Conservation (phyloP, 305 asterid species). For the Rubia occidens region DNA sequence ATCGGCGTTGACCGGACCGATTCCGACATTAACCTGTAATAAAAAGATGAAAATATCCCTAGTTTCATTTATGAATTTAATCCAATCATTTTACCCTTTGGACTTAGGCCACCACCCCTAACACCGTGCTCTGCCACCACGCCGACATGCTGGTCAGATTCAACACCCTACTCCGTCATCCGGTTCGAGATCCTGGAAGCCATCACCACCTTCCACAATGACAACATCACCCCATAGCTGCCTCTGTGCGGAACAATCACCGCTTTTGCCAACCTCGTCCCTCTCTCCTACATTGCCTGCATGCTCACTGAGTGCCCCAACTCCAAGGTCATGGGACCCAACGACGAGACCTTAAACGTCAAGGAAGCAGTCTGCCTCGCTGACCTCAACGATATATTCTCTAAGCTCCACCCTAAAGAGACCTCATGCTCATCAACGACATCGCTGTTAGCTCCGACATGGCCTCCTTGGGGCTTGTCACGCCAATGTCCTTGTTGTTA, state of each 20-base stretch:
- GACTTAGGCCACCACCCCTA: too few species aligned
- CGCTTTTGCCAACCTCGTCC: slow-evolving; percentile 83
- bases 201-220: slow-evolving; percentile 58
- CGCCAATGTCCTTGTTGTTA: too few species aligned
- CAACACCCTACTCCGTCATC: slow-evolving; percentile 85
- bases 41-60: too few species aligned
- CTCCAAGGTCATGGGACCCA: slow-evolving; percentile 62
- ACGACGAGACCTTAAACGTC: slow-evolving; percentile 39
- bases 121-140: slow-evolving; percentile 60
- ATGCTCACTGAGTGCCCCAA: slow-evolving; percentile 71
- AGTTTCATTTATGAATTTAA: too few species aligned
- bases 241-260: slow-evolving; percentile 91
- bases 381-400: slow-evolving; percentile 47
- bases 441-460: too few species aligned
- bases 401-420: too few species aligned
- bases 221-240: slow-evolving; percentile 57
- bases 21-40: too few species aligned
- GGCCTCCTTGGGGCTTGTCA: too few species aligned
- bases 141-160: slow-evolving; percentile 88
- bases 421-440: too few species aligned
- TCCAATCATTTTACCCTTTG: too few species aligned
- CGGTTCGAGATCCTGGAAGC: slow-evolving; percentile 80
- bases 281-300: slow-evolving; percentile 82
- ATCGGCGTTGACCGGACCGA: too few species aligned
- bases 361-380: slow-evolving; percentile 61